These are phyloP conservation scores for Marasmius fiardii DNA, from an alignment of 1,284 basidiomycete species.

Conservation along the genomic window DNA sequence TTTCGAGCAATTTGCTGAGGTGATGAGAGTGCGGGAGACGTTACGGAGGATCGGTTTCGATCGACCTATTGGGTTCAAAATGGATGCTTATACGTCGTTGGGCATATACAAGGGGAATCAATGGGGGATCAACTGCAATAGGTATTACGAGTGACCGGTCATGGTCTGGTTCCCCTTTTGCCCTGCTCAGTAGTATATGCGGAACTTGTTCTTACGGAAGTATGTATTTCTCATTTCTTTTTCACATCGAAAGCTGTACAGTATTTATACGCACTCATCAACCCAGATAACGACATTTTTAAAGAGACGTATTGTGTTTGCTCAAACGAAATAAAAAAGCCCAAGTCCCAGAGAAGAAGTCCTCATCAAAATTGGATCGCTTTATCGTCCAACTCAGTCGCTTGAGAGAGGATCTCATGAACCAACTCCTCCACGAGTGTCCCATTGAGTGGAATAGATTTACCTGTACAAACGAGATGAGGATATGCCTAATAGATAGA, in stretches of 20 bases:
- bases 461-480: slow-evolving; percentile 39
- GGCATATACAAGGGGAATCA: slow-evolving; percentile 34
- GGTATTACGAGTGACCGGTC: slow-evolving; percentile 22
- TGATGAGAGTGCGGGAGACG: slow-evolving; percentile 25
- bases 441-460: slow-evolving; percentile 70
- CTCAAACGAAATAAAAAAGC: too few species aligned
- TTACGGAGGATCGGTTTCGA: slow-evolving; percentile 26
- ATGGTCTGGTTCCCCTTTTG: not conserved
- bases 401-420: slow-evolving; percentile 44
- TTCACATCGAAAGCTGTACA: too few species aligned
- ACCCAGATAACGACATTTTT: too few species aligned
- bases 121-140: slow-evolving; percentile 30
- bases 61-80: slow-evolving; percentile 35
- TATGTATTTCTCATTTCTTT: too few species aligned
- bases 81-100: slow-evolving; percentile 35
- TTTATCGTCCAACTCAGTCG: not conserved
- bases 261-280: too few species aligned
- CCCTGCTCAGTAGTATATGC: too few species aligned
- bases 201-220: too few species aligned
- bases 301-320: too few species aligned
- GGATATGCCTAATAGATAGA: too few species aligned
- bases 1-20: slow-evolving; percentile 29
- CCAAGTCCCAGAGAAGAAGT: too few species aligned
- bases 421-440: slow-evolving; percentile 51
- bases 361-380: too few species aligned